Evolutionary conservation across 441 rosid species (phyloP), one percentile per base, ranked within the genome.

Genomic region (Theobroma grandiflorum): DNA sequence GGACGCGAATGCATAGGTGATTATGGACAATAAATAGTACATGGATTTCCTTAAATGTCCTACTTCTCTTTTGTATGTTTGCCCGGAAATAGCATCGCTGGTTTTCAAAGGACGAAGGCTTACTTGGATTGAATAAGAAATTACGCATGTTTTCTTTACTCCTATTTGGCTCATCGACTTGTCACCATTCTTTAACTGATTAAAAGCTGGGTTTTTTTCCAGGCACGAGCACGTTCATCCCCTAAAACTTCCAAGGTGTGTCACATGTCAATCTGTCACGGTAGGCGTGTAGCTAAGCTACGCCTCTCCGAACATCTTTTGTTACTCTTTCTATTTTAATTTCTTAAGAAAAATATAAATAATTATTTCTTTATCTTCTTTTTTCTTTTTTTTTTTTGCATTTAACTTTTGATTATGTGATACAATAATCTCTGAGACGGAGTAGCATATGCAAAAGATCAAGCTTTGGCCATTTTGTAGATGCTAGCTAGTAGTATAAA

Each of bases 61-160:
- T 5, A 6, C 3, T 31, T 58, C 42, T 12, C 53, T 65, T 74
- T 61, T 33, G 18, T 40, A 52, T 66, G 84, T 62, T 67, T 62
- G 72, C 12, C 65, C 73, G 0, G 14, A 80, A 84, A 72, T 80
- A 53, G 82, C 38, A 59, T 45, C 7, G 31, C 33, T 31, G 47
- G 50, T 59, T 55, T 42, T 43, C 57, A 55, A 40, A 8, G 10
- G 38, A 22, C 31, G 77, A 52, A 55, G n/a, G 74, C 4, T 42
- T 38, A 4, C 43, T 75, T 76, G 63, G 72, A 49, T 62, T 7
- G 38, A 72, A 12, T 33, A 35, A 31, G 50, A 72, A 49, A 66
- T 78, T n/a, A 31, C 40, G 74, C 81, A 74, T 79, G 74, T 77
- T 78, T 82, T 58, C 4, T 3, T 50, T 15, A 18, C n/a, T 55